Evolutionary conservation across 768 basidiomycete genomes (phyloP).

Genomic region (Lentinus tigrinus): DNA sequence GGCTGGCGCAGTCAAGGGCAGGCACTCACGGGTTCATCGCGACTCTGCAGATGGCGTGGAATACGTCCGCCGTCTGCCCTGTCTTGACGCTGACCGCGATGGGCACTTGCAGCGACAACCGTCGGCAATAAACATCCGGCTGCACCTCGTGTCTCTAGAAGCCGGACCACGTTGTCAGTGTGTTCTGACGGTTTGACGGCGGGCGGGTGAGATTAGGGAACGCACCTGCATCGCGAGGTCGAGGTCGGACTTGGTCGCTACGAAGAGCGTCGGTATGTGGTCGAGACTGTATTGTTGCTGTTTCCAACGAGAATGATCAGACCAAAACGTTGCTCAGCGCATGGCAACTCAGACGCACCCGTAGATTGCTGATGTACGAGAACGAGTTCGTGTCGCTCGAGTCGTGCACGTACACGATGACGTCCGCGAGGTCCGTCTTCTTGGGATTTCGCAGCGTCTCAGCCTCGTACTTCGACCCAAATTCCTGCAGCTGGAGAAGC

Average conservation of each 20-base stretch:
- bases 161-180: constrained; percentile 10
- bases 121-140: constrained; percentile 93
- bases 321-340: constrained; percentile 14
- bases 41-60: constrained; percentile 79
- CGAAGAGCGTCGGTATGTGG: constrained; percentile 93
- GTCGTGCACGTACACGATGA: constrained; percentile 94
- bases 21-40: constrained; percentile 75
- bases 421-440: constrained; percentile 90
- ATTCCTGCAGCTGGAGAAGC: constrained; percentile 81
- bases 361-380: constrained; percentile 94
- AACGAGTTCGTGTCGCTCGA: constrained; percentile 99
- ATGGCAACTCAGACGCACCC: constrained; percentile 49
- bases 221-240: constrained; percentile 92
- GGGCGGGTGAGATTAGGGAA: neutral
- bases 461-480: constrained; percentile 92
- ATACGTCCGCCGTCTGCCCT: constrained; percentile 82
- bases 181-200: neutral
- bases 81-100: constrained; percentile 91
- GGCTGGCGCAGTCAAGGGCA: no score
- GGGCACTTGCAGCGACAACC: constrained; percentile 87
- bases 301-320: constrained; percentile 10
- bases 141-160: constrained; percentile 93
- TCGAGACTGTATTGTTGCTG: constrained; percentile 98
- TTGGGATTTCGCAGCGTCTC: constrained; percentile 86
- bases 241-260: constrained; percentile 98